Percentiles rank a stretch among this genome's conserved stretches.
These are phyloP conservation scores for Cercospora sesami DNA, from an alignment of 2,329 filamentous ascomycete species.

Conservation along the genomic window DNA sequence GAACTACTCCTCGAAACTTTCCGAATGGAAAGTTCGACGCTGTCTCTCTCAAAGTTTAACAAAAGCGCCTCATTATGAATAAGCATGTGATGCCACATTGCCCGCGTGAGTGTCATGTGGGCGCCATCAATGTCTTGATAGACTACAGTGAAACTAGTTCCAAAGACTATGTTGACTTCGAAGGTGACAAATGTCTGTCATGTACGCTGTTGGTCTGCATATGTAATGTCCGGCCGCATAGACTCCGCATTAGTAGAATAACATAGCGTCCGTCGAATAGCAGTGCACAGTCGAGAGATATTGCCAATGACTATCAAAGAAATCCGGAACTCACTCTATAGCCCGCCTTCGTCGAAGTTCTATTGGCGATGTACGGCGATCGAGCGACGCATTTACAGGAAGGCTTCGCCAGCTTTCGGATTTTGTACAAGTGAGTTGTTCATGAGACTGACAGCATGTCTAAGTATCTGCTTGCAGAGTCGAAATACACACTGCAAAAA, in stretches of 20 bases:
- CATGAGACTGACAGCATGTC: no score
- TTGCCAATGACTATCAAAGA: background rate
- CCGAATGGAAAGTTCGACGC: background rate
- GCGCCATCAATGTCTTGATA: background rate
- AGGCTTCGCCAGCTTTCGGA: background rate
- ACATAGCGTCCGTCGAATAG: background rate
- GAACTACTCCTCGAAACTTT: background rate
- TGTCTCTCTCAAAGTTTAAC: background rate
- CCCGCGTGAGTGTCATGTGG: background rate
- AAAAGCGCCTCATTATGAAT: background rate
- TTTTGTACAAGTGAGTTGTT: background rate
- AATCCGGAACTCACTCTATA: background rate
- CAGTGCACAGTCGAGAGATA: background rate
- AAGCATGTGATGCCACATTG: background rate
- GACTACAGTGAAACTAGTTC: background rate
- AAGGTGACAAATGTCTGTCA: background rate
- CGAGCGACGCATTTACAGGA: background rate
- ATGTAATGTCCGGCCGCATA: background rate
- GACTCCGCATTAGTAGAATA: background rate
- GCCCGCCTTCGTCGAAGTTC: background rate
- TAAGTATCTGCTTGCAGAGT: background rate
- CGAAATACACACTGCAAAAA: background rate
- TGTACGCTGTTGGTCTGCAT: background rate
- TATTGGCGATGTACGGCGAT: background rate
- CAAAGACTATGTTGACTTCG: conserved; percentile 2